Evolutionary conservation across 345 rosid species (phyloP), one percentile per base, ranked within the genome.

Genomic region (Diplotaxis tenuifolia): DNA sequence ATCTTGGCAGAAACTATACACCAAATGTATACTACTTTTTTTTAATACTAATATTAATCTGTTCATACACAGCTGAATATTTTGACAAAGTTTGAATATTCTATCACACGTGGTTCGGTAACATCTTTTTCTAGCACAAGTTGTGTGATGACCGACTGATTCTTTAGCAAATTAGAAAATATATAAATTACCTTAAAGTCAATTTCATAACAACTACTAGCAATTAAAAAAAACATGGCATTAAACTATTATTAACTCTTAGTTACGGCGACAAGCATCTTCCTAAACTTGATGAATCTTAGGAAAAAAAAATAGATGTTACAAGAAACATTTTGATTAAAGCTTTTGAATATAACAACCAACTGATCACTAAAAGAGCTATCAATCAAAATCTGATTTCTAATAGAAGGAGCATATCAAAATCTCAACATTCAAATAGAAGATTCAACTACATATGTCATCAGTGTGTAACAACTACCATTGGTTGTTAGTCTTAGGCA

Each of bases 121-220:
- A n/a, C 16, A 10, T 6, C 5, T 21, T 29, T 10, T 61, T 60
- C 56, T 45, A 59, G 67, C 16, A 20, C 15, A 59, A 70, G 45
- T 59, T 70, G 66, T 70, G 66, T 19, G 62, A 62, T 31, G 74
- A 57, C 73, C 29, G 9, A 57, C 11, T 27, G 9, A 45, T 19
- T 57, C 0, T 7, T 59, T 19, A 42, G 45, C 45, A 70, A 21
- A 68, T 19, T 42, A 69, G 14, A 45, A 14, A 60, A 34, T 3
- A 16, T 1, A 36, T 10, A 40, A 14, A 42, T 11, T 4, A 23
- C 56, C 22, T 11, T 27, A 57, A 59, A 70, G 66, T 70, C 67
- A 70, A 45, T 28, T 28, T 14, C 9, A 42, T 28, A 45, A 60
- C 67, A 47, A 70, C 67, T 70, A 70, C 67, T 70, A 70, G 47